Base-by-base conservation (phyloP, 306 rosid genomes). In the Quercus mongolica region DNA sequence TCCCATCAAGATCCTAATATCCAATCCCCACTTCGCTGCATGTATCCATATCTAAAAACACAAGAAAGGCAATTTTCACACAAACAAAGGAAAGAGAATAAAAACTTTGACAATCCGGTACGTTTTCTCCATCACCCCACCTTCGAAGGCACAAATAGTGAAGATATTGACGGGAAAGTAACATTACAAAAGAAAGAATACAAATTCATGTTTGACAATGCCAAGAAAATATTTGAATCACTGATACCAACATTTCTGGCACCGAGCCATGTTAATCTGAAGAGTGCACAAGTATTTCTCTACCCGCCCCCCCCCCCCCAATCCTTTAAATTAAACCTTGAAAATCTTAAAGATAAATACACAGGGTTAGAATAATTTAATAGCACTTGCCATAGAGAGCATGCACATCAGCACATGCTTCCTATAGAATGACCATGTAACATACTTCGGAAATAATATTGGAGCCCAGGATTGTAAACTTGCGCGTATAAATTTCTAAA, bases 1-100 rank as follows among this genome's bases (percentile, higher is more conserved):
- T 93, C 94, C 96, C 92, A 89, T 91, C 99, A 96, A 88, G 98
- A 86, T 92, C 97, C 99, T 93, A 96, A 93, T 83, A 85, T 95
- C 98, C 96, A 95, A 88, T 86, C 84, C 94, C 98, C 94, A 91
- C 94, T 84, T 89, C 76, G 99, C 99, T 75, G 89, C 99, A 89
- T 84, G 87, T 84, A 90, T 91, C 98, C 99, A 86, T 88, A 92
- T 91, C 98, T 92, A 93, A 84, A 87, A 90, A 87, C 67, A 89
- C 86, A 92, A 83, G 88, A 72, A 83, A 87, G 84, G 91, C 85
- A 87, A 85, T 85, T 88, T 90, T 88, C 92, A 89, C 89, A 83
- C 87, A 90, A 86, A 78, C 83, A 89, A 89, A 84, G 87, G 88
- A 87, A 86, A 85, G 82, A 80, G 80, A 72, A 85, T 76, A 80